phyloP scores from a whole-genome alignment of 2,329 filamentous ascomycete species.

The Neofusicoccum laricinum region DNA sequence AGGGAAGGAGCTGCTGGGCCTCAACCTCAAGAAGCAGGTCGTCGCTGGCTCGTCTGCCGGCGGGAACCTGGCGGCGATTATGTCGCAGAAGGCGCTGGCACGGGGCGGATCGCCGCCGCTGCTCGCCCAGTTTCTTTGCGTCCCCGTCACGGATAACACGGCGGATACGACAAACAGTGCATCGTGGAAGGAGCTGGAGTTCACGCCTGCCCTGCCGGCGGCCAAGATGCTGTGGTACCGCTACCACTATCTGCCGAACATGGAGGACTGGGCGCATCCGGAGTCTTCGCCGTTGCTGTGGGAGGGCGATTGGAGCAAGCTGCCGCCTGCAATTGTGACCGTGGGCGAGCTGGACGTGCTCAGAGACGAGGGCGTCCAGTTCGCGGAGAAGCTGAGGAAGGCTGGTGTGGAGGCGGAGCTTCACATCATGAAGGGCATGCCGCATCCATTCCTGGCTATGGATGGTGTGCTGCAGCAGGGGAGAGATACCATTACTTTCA shows the following conservation, averaged over 20 bases:
- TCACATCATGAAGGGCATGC: conserved; percentile 9
- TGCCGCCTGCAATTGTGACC: conserved; percentile 33
- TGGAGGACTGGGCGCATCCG: conserved; percentile 26
- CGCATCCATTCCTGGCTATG: conserved; percentile 14
- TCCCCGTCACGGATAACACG: conserved; percentile 37
- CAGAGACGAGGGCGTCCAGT: conserved; percentile 30
- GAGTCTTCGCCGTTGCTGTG: conserved; percentile 31
- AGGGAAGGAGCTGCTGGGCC: conserved; percentile 6
- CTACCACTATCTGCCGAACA: conserved; percentile 31
- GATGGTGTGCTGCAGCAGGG: conserved; percentile 13
- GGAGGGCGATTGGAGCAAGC: conserved; percentile 23
- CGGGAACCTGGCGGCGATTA: conserved; percentile 17
- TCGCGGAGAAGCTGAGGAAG: conserved; percentile 26
- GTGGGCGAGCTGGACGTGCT: conserved; percentile 35
- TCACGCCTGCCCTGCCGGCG: conserved; percentile 33
- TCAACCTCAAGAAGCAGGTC: conserved; percentile 27
- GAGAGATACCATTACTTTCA: conserved; percentile 1
- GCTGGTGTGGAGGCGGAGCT: conserved; percentile 19
- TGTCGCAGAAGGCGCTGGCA: not conserved
- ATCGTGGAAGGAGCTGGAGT: conserved; percentile 18
- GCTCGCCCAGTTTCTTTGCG: conserved; percentile 23
- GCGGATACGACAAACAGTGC: conserved; percentile 23
- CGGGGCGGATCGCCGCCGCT: not conserved
- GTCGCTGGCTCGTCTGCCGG: conserved; percentile 33
- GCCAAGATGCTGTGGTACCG: conserved; percentile 38